A percentile compares a stretch with the other conserved stretches of the same genome.
phyloP scores from a whole-genome alignment of 805 yeast species.

The Suhomyces sp. region DNA sequence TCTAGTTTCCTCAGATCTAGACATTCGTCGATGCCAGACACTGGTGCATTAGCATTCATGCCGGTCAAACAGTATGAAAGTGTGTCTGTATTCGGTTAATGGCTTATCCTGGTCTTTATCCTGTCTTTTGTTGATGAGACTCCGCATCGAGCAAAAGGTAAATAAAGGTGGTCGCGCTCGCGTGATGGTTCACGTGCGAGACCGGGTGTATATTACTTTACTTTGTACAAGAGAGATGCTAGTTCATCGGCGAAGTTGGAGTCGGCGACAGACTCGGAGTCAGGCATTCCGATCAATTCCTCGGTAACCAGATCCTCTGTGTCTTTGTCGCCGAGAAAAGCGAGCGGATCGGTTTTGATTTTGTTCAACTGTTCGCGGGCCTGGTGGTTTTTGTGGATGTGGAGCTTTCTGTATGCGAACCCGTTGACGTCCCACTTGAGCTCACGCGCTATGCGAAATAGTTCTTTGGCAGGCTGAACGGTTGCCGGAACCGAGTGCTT shows the following conservation, averaged over 20 bases:
- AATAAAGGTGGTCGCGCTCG: background rate
- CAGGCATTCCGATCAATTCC: slow-evolving; percentile 15
- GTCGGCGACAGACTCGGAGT: slow-evolving; percentile 8
- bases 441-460: slow-evolving; percentile 34
- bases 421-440: slow-evolving; percentile 37
- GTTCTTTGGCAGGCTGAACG: slow-evolving; percentile 23
- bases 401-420: slow-evolving; percentile 25
- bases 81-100: background rate
- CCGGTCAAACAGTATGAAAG: background rate
- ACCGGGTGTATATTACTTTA: background rate
- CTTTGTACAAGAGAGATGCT: slow-evolving; percentile 14
- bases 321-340: slow-evolving; percentile 1
- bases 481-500: slow-evolving; percentile 30
- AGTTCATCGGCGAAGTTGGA: slow-evolving; percentile 21
- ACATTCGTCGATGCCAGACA: background rate
- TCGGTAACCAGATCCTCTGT: slow-evolving; percentile 15
- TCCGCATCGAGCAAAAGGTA: background rate
- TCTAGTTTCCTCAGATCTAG: background rate
- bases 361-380: slow-evolving; percentile 16
- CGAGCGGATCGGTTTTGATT: slow-evolving; percentile 10
- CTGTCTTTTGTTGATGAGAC: background rate
- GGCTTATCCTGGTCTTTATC: background rate
- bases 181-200: background rate
- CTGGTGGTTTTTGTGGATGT: slow-evolving; percentile 21
- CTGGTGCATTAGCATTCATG: background rate